Base-by-base conservation (phyloP, 1,284 basidiomycete genomes). In the Paramarasmius palmivorus region DNA sequence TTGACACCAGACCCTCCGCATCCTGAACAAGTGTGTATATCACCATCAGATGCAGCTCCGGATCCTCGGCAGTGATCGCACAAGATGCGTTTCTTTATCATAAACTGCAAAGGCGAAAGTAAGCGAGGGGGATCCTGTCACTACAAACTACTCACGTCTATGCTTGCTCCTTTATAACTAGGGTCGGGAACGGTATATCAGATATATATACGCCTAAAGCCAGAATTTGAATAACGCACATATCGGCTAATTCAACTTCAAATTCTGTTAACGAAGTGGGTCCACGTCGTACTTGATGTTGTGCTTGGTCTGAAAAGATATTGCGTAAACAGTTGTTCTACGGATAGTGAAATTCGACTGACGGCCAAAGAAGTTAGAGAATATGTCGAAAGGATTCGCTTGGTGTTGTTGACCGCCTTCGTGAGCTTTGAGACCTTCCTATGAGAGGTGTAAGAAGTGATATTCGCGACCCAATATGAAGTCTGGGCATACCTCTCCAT, bases 31-130 rank as follows among this genome's bases (percentile, higher is more conserved):
- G 81, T 81, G 60, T 93, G 88, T 29, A 98, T 90, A 65, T 97
- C 93, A 10, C 79, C 70, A 45, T 92, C 88, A 1, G 92, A 92
- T 2, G 93, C 89, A 1, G 95, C 95, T 23, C 95, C 95, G 2
- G 90, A 86, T 5, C 95, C 95, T 61, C 93, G 85, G 72, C 95
- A 98, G 67, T 95, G 89, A 67, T 95, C 91, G 66, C 95, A 97
- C 26, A 98, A 84, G 42, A 95, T 83, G 54, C 85, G 83, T 66
- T 95, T 94, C 65, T 87, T 90, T 63, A 96, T 82, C 74, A 88
- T 86, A 72, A 97, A 95, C 91, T 95, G 59, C 15, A 44, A 7
- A 8, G 15, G 15, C 6, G 17, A 57, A 40, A 41, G 44, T 47
- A 4, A 25, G 36, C 9, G 58, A 25, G 52, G 35, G 36, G 10